Conservation (phyloP, 176 grass and related monocot genomes). For the Cenchrus purpureus region DNA sequence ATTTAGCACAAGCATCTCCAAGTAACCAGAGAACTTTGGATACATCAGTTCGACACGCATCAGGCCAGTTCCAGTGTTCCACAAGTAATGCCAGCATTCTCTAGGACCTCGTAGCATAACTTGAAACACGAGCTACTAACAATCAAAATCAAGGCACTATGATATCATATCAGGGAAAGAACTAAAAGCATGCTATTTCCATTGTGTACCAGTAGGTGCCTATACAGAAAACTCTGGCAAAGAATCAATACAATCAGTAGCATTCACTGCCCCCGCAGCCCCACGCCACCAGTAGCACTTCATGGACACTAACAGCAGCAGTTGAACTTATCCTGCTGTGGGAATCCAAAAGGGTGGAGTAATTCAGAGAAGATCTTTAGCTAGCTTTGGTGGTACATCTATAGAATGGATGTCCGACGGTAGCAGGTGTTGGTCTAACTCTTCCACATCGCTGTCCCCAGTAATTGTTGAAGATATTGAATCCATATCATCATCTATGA, state of each 20-base stretch:
- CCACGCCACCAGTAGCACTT: neutral
- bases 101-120: neutral
- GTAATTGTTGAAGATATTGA: constrained; percentile 59
- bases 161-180: neutral
- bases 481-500: constrained; percentile 72
- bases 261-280: neutral
- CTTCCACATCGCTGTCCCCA: constrained; percentile 69
- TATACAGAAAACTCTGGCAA: constrained; percentile 24
- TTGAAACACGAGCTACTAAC: neutral
- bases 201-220: neutral
- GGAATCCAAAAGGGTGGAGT: neutral
- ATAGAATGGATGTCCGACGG: constrained; percentile 50
- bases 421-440: constrained; percentile 58
- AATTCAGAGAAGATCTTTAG: constrained; percentile 58
- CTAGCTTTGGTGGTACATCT: constrained; percentile 52
- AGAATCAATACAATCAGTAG: constrained; percentile 42
- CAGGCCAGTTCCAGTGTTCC: neutral
- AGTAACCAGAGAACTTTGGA: too few species aligned
- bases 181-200: neutral
- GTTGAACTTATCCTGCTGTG: neutral
- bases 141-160: neutral
- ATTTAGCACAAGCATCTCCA: too few species aligned
- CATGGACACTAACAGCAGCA: neutral
- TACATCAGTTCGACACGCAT: too few species aligned
- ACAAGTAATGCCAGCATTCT: neutral